Evolutionary conservation across 139 green algal species (phyloP).

Genomic region (Closterium sp.): DNA sequence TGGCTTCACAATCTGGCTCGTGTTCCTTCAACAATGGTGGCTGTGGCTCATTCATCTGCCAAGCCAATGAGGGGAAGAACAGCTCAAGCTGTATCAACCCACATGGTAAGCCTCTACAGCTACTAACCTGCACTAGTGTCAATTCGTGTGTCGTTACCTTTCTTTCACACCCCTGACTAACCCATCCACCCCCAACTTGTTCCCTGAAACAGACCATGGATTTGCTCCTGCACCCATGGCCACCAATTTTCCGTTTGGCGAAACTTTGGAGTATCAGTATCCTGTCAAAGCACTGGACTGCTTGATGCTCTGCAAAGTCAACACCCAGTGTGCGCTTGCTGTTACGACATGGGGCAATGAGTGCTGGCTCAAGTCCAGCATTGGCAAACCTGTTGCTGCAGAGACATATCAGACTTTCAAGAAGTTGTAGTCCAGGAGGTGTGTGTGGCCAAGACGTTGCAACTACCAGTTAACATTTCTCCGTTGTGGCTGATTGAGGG

Average conservation of each 20-base stretch:
- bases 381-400: neutral
- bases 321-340: neutral
- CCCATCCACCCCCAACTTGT: neutral
- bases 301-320: neutral
- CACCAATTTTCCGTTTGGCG: neutral
- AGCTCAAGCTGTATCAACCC: neutral
- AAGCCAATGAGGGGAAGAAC: neutral
- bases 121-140: too few relatives aligned
- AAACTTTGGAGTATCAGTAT: neutral
- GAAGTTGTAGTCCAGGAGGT: neutral
- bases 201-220: neutral
- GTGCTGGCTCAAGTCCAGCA: neutral
- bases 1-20: neutral
- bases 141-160: too few relatives aligned
- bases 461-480: too few relatives aligned
- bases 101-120: neutral
- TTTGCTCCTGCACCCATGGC: neutral
- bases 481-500: too few relatives aligned
- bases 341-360: neutral
- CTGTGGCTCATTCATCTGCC: neutral
- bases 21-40: neutral
- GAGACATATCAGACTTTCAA: neutral
- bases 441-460: too few relatives aligned
- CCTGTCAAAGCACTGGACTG: neutral
- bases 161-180: too few relatives aligned